Evolutionary conservation across 257 asterid species (phyloP), one percentile per base, ranked within the genome.

Genomic region (Ilex aquifolium): DNA sequence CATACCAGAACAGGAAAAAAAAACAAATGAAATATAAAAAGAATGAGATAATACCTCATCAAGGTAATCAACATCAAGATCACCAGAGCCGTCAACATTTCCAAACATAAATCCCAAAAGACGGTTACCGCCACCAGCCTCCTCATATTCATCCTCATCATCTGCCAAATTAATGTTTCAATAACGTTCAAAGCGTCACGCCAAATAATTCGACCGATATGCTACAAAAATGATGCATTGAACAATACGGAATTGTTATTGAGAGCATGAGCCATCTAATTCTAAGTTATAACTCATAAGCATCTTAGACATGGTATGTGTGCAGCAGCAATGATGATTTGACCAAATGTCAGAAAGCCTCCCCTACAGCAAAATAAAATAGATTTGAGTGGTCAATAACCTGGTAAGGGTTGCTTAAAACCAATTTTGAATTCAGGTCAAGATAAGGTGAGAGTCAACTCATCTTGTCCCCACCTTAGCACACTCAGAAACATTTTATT

Each of bases 81-180:
- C 97, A 54, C 99, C 99, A 36, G 99, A 83, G 72, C 81, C 77
- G 56, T 90, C 97, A 55, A 93, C 99, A 74, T 93, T 90, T 31
- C 99, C 99, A 62, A 93, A 93, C 97, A 93, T 87, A 87, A 93
- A 93, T 32, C 97, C 97, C 72, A 89, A 73, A 66, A 89, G 91
- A 65, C 88, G 87, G 74, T 82, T 87, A 60, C 88, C 94, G 63
- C 96, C 90, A 54, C 77, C 88, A 67, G 69, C 86, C 70, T 93
- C 97, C 75, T 92, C 99, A 31, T 76, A 81, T 70, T 93, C 99
- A n/a, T 90, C 96, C 32, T 93, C 99, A 48, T 87, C 97, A 72
- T 90, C 99, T 90, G 83, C 67, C 72, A 75, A 72, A 68, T 57
- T 51, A 67, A 8, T 16, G 21, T 69, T 29, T 68, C 31, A 70